Conservation (phyloP, 352 stramenopile genomes). For the Globisporangium emineosum region DNA sequence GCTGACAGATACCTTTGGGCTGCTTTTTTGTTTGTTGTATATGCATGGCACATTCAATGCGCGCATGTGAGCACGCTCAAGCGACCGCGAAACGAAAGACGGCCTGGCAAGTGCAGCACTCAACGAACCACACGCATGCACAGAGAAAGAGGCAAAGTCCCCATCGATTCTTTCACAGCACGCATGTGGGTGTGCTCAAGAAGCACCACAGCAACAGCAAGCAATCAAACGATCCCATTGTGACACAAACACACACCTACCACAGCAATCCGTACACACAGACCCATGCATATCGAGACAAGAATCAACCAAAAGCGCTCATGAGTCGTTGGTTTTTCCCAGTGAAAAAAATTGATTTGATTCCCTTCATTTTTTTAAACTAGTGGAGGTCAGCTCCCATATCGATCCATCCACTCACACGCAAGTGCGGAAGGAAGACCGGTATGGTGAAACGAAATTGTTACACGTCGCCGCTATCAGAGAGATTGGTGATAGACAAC, state of each 20-base stretch:
- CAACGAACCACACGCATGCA: neutral
- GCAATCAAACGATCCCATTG: neutral
- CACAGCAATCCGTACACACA: too few species aligned
- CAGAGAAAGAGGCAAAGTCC: too few species aligned
- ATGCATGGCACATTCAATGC: too few species aligned
- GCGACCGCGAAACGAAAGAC: neutral
- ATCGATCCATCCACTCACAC: slow-evolving; percentile 1
- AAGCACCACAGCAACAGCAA: neutral
- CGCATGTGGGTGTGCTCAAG: neutral
- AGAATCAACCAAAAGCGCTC: neutral
- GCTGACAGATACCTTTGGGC: neutral
- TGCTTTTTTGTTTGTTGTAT: too few species aligned
- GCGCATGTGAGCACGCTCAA: neutral
- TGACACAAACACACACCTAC: neutral
- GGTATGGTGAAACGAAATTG: slow-evolving; percentile 40
- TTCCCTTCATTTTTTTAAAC: slow-evolving; percentile 50
- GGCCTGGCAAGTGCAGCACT: neutral
- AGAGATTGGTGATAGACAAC: neutral
- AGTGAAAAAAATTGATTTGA: slow-evolving; percentile 24
- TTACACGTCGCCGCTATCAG: slow-evolving; percentile 16
- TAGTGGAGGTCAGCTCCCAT: slow-evolving; percentile 40
- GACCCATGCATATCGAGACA: neutral
- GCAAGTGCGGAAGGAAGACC: neutral
- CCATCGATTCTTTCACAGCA: too few species aligned
- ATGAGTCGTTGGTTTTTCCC: neutral